Evolutionary conservation across 2,329 filamentous ascomycete genomes (phyloP), one percentile per base, ranked within the genome.

Genomic region (Nannizziopsis barbatae): DNA sequence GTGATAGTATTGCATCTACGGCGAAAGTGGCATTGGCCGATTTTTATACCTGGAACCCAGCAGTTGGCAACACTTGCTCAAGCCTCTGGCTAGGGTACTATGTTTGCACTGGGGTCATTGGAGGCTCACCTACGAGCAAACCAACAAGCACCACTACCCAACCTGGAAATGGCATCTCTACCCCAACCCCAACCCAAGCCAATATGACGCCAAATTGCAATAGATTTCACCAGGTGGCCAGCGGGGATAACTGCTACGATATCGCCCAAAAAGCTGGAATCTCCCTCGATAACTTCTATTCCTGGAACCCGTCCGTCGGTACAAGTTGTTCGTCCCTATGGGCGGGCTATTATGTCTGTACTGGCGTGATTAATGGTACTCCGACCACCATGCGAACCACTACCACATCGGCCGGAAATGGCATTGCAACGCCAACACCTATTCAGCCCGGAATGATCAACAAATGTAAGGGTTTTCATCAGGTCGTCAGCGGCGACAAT

Each of bases 401-500:
- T 2, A 11, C 42, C 12, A 32, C 39, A 30, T 15, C 41, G 49
- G 49, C 17, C 40, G 39, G 11, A 47, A 50, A 17, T 50, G 42
- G 14, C 42, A 47, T 36, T 50, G 49, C 32, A 43, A 35, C 22
- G 27, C 50, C 17, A 45, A 54, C 50, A 17, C 56, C 18, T 8
- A 51, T 39, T 42, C 54, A 54, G 48, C 48, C 49, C 12, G 56
- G 55, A 1, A 57, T 60, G 8, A 52, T 53, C 3, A 22, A 40
- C 6, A 56, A 53, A 8, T 65, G 61, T 45, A 53, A 51, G 8
- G 43, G 48, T 8, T 64, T 54, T 35, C 55, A 64, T 45, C 15
- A 53, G 7, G 60, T 60, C 5, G 17, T 20, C 4, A 31, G 22
- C 1, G 59, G 58, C 7, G 56, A 62, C 30, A 56, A 37, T 2